Percentiles rank a stretch among this genome's conserved stretches.
Evolutionary conservation across 2,329 filamentous ascomycete genomes (phyloP).

Genomic region (Arachnopeziza araneosa): DNA sequence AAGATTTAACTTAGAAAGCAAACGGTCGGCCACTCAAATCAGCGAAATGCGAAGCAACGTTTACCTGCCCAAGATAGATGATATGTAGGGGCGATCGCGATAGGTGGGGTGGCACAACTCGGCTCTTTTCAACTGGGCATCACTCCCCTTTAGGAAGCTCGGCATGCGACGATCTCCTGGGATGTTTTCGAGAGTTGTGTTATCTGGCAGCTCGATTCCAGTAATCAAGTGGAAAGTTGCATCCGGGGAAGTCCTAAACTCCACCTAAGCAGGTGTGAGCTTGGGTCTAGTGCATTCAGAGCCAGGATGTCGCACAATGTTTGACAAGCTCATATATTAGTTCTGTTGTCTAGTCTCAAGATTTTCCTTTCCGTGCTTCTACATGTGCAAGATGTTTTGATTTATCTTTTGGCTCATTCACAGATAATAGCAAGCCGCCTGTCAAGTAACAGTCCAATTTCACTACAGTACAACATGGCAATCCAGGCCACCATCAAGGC

Average conservation of each 20-base stretch:
- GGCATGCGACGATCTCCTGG: not conserved
- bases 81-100: not conserved
- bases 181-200: not conserved
- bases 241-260: not conserved
- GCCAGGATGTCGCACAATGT: not conserved
- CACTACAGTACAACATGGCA: not conserved
- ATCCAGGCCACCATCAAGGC: not conserved
- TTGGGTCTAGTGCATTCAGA: not conserved
- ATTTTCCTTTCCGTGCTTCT: not conserved
- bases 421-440: not conserved
- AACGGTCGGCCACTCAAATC: not conserved
- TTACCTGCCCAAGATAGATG: not conserved
- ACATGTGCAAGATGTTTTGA: not conserved
- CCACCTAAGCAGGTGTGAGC: not conserved
- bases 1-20: not conserved
- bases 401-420: not conserved
- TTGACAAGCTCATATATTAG: not conserved
- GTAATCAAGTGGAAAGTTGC: conserved; percentile 6
- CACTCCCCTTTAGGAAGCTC: conserved; percentile 4
- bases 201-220: not conserved
- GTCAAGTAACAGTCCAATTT: no score
- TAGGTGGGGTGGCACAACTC: not conserved
- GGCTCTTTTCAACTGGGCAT: not conserved
- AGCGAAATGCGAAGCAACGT: not conserved
- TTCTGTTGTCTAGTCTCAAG: not conserved